Evolutionary conservation across 306 rosid genomes (phyloP).

Genomic region (Dalbergia oliveri): DNA sequence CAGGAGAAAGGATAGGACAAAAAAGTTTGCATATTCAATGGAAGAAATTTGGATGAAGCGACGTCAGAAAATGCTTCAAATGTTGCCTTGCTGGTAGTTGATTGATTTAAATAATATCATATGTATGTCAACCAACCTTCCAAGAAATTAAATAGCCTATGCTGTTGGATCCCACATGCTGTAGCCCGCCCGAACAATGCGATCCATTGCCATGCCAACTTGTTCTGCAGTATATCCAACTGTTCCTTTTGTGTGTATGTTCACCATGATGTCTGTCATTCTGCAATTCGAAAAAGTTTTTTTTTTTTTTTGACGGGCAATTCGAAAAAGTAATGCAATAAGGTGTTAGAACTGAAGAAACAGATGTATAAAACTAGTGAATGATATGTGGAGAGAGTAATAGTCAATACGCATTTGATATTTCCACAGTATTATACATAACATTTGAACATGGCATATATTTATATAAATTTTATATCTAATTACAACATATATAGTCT

Average conservation of each 20-base stretch:
- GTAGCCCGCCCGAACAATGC: conserved; percentile 34
- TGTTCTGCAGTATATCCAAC: conserved; percentile 8
- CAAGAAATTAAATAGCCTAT: neutral
- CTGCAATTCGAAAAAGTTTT: neutral
- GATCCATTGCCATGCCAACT: conserved; percentile 29
- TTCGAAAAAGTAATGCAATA: neutral
- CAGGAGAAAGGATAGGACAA: conserved; percentile 68
- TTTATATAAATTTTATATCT: no score
- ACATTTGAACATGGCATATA: no score
- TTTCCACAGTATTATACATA: no score
- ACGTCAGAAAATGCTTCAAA: conserved; percentile 47
- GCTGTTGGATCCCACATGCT: conserved; percentile 47
- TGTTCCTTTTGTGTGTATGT: neutral
- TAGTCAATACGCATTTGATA: neutral
- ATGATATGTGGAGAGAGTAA: neutral
- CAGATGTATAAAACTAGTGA: neutral
- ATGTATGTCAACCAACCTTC: conserved; percentile 19
- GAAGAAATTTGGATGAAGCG: conserved; percentile 56
- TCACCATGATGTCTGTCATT: conserved; percentile 25
- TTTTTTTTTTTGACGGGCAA: no score
- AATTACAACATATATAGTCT: no score
- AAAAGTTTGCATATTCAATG: conserved; percentile 65
- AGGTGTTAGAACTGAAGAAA: neutral
- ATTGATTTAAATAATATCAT: neutral
- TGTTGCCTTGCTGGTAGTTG: conserved; percentile 49